Conservation (phyloP, 1,284 basidiomycete genomes). For the Earliella scabrosa region DNA sequence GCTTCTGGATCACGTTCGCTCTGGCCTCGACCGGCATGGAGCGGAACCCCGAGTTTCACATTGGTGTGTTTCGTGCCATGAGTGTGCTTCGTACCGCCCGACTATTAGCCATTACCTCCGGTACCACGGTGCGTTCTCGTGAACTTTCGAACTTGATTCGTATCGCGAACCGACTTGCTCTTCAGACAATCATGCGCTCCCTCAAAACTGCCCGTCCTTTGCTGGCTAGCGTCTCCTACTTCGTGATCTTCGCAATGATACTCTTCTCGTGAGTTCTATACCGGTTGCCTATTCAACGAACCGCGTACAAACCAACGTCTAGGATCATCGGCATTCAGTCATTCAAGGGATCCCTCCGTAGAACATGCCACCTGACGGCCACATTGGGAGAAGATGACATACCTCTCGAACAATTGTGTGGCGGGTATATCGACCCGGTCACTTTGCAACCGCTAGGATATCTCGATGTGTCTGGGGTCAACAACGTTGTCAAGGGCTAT, state of each 20-base stretch:
- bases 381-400: constrained; percentile 54
- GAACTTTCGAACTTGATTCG: too few relatives aligned
- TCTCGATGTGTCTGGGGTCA: constrained; percentile 43
- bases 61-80: constrained; percentile 90
- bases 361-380: constrained; percentile 62
- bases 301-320: not conserved
- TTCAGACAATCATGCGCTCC: constrained; percentile 93
- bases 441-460: constrained; percentile 55
- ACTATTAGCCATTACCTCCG: constrained; percentile 87
- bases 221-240: constrained; percentile 88
- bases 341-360: constrained; percentile 83
- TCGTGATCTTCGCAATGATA: constrained; percentile 89
- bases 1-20: constrained; percentile 83
- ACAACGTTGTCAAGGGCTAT: constrained; percentile 63
- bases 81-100: constrained; percentile 87
- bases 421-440: constrained; percentile 72
- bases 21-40: constrained; percentile 75
- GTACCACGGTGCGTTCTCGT: constrained; percentile 75
- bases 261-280: constrained; percentile 76
- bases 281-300: not conserved
- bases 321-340: constrained; percentile 91
- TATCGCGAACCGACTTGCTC: too few relatives aligned
- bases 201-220: constrained; percentile 91
- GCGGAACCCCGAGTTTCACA: constrained; percentile 65
- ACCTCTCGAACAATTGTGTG: constrained; percentile 67